Evolutionary conservation across 2,329 filamentous ascomycete genomes (phyloP).

Genomic region (Xylariaceae sp.): DNA sequence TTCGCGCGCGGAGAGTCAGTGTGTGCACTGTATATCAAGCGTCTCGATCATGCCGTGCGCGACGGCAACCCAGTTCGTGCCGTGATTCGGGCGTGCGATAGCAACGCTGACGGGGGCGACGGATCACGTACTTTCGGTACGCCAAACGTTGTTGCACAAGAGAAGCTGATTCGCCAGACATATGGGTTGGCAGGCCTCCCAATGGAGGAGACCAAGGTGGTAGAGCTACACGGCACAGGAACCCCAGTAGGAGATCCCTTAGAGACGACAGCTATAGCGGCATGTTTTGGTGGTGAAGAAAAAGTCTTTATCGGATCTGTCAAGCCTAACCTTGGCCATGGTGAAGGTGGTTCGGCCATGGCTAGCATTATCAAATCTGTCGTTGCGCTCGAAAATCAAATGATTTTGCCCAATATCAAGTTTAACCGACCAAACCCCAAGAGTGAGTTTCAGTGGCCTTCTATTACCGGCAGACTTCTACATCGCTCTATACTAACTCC

Average conservation of each 20-base stretch:
- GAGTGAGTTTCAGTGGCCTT: too few relatives aligned
- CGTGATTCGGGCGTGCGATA: conserved; percentile 26
- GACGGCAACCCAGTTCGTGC: conserved; percentile 34
- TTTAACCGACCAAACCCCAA: conserved; percentile 17
- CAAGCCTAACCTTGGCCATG: conserved; percentile 24
- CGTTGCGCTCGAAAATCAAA: conserved; percentile 23
- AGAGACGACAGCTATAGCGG: conserved; percentile 19
- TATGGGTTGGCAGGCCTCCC: conserved; percentile 10
- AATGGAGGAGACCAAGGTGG: conserved; percentile 19
- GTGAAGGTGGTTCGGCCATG: conserved; percentile 22
- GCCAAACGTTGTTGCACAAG: conserved; percentile 33
- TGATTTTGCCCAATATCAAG: conserved; percentile 24
- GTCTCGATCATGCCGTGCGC: conserved; percentile 34
- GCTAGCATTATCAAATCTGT: conserved; percentile 26
- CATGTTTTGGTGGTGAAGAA: conserved; percentile 4
- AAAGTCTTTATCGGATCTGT: conserved; percentile 13
- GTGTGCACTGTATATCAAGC: conserved; percentile 36
- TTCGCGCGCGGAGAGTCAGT: conserved; percentile 42
- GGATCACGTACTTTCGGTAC: conserved; percentile 33
- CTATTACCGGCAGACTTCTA: too few relatives aligned
- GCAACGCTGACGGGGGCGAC: too few relatives aligned
- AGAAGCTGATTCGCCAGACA: not conserved
- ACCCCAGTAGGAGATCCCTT: conserved; percentile 20
- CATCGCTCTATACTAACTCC: too few relatives aligned
- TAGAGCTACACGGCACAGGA: conserved; percentile 25